Evolutionary conservation across 768 basidiomycete genomes (phyloP), one percentile per base, ranked within the genome.

Genomic region (Pleurotus pulmonarius): DNA sequence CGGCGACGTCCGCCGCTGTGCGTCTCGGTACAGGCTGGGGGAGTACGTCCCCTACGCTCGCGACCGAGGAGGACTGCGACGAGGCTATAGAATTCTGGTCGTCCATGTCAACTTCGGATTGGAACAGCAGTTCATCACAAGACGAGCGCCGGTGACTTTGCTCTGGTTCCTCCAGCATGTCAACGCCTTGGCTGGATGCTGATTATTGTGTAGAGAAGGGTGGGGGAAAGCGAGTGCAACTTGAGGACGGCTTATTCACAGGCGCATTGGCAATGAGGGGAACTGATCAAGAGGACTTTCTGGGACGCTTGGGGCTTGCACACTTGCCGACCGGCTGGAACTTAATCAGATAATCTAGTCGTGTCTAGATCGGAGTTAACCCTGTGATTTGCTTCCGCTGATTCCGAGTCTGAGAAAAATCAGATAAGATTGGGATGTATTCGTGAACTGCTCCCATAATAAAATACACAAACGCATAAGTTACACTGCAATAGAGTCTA

Each of bases 41-140:
- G 13, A 38, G 22, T 4, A 18, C 9, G 39, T 41, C 38, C 41
- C 20, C 41, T 22, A 16, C n/a, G 20, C 41, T 44, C 29, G 29
- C 29, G 11, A 11, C 11, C 5, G 51, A 53, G 18, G 51, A 53
- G 1, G 38, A 18, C 9, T 22, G 11, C n/a, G 37, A 9, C 3
- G 46, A 37, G 26, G 43, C 38, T 44, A 41, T 26, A 13, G 55
- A 29, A 22, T 56, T 60, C 22, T 58, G 40, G 2, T 56, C 58
- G 3, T 57, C 53, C 12, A 29, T 22, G 12, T 61, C 59, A 20
- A 46, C 48, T n/a, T 56, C n/a, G 9, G 49, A 9, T 16, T 51
- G 51, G 24, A 60, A 59, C 6, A 71, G 64, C 7, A 69, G 64
- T 34, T 67, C 66, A 40, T 69, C 61, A 56, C 69, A 70, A 2